These are phyloP conservation scores for Linderina pennispora DNA, from an alignment of 192 early-diverging fungal genomes.

Conservation along the genomic window DNA sequence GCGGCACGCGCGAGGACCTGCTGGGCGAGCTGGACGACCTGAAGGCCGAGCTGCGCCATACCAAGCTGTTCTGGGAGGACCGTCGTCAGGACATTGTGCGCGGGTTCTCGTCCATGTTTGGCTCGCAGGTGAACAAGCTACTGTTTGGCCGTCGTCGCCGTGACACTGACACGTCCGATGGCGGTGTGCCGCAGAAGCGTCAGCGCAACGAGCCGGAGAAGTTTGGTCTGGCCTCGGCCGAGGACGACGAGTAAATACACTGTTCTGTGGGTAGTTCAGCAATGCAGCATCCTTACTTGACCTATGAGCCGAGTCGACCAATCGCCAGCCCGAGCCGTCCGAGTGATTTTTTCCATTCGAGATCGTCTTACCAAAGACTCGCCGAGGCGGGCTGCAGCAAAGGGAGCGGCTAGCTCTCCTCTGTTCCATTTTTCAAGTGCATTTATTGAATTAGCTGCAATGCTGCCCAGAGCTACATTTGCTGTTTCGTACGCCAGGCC, in stretches of 20 bases:
- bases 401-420: too few species aligned
- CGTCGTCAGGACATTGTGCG: constrained; percentile 70
- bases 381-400: too few species aligned
- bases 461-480: too few species aligned
- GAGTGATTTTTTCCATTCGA: too few species aligned
- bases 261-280: neutral
- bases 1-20: constrained; percentile 58
- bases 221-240: neutral
- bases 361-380: too few species aligned
- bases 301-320: neutral
- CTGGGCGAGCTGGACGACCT: constrained; percentile 57
- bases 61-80: constrained; percentile 64
- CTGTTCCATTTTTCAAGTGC: too few species aligned
- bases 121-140: constrained; percentile 43
- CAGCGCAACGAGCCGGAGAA: constrained; percentile 12
- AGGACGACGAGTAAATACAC: neutral
- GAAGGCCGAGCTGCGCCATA: constrained; percentile 58
- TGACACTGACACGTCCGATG: constrained; percentile 1
- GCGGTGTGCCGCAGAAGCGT: constrained; percentile 16
- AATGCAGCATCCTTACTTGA: neutral
- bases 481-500: too few species aligned
- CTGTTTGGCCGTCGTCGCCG: constrained; percentile 32
- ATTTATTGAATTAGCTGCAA: too few species aligned
- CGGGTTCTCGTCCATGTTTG: constrained; percentile 64
- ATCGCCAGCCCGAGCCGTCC: too few species aligned